Conservation (phyloP, 2,329 filamentous ascomycete species). For the Macrophomina phaseolina region DNA sequence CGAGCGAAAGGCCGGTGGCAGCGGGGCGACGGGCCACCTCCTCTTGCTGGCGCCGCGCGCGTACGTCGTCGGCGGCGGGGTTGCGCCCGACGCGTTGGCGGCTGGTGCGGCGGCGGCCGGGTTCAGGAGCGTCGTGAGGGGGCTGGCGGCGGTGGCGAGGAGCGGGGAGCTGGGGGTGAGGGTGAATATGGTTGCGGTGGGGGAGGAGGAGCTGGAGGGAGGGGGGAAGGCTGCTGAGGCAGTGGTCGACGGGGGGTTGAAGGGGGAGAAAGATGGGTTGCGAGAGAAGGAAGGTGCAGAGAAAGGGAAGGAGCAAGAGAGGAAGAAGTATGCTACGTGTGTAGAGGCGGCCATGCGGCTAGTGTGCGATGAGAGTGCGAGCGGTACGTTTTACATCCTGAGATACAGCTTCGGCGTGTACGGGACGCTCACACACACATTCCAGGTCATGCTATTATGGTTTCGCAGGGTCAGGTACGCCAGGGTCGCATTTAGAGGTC, state of each 20-base stretch:
- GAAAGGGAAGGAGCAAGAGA: not conserved
- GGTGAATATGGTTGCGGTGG: constrained; percentile 26
- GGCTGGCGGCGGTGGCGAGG: constrained; percentile 1
- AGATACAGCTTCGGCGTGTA: no score
- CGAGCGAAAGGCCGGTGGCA: not conserved
- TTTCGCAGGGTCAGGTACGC: not conserved
- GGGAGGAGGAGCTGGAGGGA: constrained; percentile 13
- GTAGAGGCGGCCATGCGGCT: constrained; percentile 28
- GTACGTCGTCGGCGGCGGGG: constrained; percentile 25
- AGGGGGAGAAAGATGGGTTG: not conserved
- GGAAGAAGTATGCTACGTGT: not conserved
- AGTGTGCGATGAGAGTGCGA: constrained; percentile 30
- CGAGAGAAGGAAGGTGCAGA: not conserved
- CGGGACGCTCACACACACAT: not conserved
- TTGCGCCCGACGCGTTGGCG: constrained; percentile 13
- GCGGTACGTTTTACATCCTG: constrained; percentile 24
- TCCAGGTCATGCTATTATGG: not conserved
- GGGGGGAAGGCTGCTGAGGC: not conserved
- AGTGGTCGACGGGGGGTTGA: constrained; percentile 5
- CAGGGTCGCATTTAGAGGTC: not conserved
- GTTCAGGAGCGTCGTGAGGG: constrained; percentile 30
- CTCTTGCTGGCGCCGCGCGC: constrained; percentile 6
- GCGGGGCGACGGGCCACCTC: constrained; percentile 28
- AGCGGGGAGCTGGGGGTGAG: not conserved
- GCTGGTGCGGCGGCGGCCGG: constrained; percentile 33